Conservation (phyloP, 108 stramenopile species). For the Aurantiochytrium sp. region DNA sequence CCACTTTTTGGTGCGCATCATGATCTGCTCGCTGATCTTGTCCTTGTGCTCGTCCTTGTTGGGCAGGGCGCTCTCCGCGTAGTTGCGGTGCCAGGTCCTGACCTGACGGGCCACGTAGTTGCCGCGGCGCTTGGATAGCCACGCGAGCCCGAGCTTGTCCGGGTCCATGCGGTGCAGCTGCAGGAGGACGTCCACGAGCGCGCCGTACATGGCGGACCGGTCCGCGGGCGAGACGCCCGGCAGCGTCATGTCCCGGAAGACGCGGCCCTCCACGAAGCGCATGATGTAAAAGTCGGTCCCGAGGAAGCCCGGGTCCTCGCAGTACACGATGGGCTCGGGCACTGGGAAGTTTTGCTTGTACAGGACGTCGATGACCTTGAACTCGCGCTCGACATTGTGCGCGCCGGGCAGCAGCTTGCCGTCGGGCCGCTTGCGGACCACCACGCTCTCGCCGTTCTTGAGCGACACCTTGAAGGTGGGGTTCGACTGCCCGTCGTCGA, state of each 20-base stretch:
- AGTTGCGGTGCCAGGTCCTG: slow-evolving; percentile 37
- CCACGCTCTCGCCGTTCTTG: background rate
- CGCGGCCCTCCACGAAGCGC: slow-evolving; percentile 36
- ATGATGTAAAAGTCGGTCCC: slow-evolving; percentile 45
- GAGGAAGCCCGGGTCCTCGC: slow-evolving; percentile 22
- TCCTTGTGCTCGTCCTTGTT: background rate
- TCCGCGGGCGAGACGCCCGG: background rate
- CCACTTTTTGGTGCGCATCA: background rate
- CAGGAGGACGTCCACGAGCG: background rate
- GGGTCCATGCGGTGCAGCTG: slow-evolving; percentile 33
- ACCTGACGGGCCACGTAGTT: slow-evolving; percentile 35
- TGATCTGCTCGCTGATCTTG: background rate
- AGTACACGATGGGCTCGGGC: background rate
- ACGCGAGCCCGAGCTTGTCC: background rate
- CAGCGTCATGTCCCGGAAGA: slow-evolving; percentile 32
- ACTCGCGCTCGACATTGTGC: slow-evolving; percentile 42
- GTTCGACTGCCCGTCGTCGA: slow-evolving; percentile 46
- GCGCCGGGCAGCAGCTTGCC: slow-evolving; percentile 44
- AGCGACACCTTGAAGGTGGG: slow-evolving; percentile 39
- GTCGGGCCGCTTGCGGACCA: slow-evolving; percentile 42
- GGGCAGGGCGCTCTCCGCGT: background rate
- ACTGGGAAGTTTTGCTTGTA: background rate
- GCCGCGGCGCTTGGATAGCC: background rate
- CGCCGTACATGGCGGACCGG: background rate
- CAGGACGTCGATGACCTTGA: slow-evolving; percentile 9